phyloP scores from a whole-genome alignment of 352 stramenopile genomes.

The Phytophthora hybrid region DNA sequence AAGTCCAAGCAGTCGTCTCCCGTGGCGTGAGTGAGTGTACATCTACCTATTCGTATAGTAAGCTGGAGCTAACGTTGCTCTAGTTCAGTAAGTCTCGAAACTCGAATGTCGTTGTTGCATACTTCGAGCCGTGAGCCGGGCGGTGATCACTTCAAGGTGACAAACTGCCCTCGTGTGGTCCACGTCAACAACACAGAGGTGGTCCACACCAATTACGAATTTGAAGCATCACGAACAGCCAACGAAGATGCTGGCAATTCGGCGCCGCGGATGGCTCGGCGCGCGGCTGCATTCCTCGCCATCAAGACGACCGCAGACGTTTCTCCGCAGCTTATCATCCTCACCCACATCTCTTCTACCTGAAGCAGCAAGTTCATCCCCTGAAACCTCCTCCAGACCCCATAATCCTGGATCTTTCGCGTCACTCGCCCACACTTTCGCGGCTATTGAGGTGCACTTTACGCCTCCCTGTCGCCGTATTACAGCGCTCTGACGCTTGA shows the following conservation, averaged over 20 bases:
- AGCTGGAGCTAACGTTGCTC: conserved; percentile 11
- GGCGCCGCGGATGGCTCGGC: conserved; percentile 14
- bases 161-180: neutral
- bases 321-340: conserved; percentile 4
- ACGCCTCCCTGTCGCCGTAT: neutral
- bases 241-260: conserved; percentile 16
- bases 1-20: neutral
- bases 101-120: neutral
- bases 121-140: conserved; percentile 8
- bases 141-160: conserved; percentile 15
- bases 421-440: conserved; percentile 57
- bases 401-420: conserved; percentile 44
- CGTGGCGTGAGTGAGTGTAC: conserved; percentile 1
- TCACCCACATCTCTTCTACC: conserved; percentile 16
- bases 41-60: neutral
- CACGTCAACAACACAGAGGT: neutral
- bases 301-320: neutral
- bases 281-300: neutral
- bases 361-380: neutral
- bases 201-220: neutral
- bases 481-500: neutral
- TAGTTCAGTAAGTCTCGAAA: neutral
- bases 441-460: conserved; percentile 57
- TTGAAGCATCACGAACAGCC: neutral
- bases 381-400: neutral